Evolutionary conservation across 495 filamentous ascomycete genomes (phyloP), one percentile per base, ranked within the genome.

Genomic region (Aspergillus mulundensis): DNA sequence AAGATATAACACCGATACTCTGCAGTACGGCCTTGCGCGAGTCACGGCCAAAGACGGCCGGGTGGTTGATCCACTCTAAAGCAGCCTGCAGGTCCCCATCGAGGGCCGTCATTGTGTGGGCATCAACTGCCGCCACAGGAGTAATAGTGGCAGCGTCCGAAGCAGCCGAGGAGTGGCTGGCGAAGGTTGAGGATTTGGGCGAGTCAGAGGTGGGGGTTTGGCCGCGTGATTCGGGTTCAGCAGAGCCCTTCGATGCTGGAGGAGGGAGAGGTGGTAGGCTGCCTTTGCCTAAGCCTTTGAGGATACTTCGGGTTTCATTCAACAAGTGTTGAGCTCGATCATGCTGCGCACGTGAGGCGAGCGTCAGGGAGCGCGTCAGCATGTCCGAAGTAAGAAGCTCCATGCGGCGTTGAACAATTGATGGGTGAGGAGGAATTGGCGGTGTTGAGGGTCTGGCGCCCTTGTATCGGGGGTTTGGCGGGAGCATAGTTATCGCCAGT

Each of bases 61-160:
- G 95, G 66, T 99, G 95, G 62, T 87, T 90, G 67, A 99, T 97
- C 94, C 94, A 99, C 69, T 99, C 94, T n/a, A 99, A 77, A n/a
- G 87, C 86, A 10, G 89, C 78, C 66, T 97, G 89, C 8, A 99
- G 81, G 63, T 97, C 94, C 5, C 88, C 84, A 64, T 97, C 94
- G 15, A 99, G 83, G 5, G 95, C 95, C 18, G 81, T 77, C 63
- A 97, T 88, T 4, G 89, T 94, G 25, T 78, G 72, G 5, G 78
- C 64, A 63, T 96, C 92, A 52, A 97, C 90, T 10, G 88, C 86
- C 2, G 84, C 80, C 7, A 83, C 77, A 7, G 86, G 84, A 0
- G 81, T 84, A 64, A 88, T 86, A 32, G 82, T 82, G 50, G 76
- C 68, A 5, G 78, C 70, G 52, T 81, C 73, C 14, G 77, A 71